phyloP scores from a whole-genome alignment of 2,329 filamentous ascomycete genomes.

The Mycosphaerelloides madeirae region DNA sequence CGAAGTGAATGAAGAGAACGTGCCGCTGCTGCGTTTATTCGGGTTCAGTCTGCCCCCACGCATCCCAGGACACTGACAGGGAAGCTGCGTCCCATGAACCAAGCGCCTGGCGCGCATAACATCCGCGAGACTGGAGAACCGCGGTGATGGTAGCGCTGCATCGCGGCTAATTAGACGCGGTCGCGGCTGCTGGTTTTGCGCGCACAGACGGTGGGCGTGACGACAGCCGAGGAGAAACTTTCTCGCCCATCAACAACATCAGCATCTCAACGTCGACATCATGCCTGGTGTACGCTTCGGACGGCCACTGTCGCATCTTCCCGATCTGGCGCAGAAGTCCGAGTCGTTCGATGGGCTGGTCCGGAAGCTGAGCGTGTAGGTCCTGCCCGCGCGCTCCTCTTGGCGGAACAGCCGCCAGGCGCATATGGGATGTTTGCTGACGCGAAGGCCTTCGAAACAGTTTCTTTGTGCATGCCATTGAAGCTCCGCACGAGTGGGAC shows the following conservation, averaged over 20 bases:
- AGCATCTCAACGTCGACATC: not conserved
- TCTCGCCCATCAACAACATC: not conserved
- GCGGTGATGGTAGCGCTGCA: too few relatives aligned
- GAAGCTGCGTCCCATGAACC: too few relatives aligned
- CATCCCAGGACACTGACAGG: too few relatives aligned
- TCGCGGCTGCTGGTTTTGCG: too few relatives aligned
- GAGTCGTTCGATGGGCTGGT: conserved; percentile 62
- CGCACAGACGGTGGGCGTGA: too few relatives aligned
- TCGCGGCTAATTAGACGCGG: too few relatives aligned
- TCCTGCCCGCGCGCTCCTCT: not conserved
- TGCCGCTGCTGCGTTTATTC: too few relatives aligned
- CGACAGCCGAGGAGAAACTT: too few relatives aligned
- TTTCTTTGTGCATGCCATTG: conserved; percentile 59
- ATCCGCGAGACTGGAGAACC: too few relatives aligned
- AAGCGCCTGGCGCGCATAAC: too few relatives aligned
- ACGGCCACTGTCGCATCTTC: conserved; percentile 8
- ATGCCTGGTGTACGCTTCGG: conserved; percentile 7
- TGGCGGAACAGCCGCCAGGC: not conserved
- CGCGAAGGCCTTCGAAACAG: conserved; percentile 34
- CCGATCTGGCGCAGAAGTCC: conserved; percentile 46
- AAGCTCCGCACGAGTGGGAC: conserved; percentile 65
- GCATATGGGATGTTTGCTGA: conserved; percentile 6
- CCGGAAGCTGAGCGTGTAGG: conserved; percentile 61
- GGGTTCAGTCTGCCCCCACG: too few relatives aligned
- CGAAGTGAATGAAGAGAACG: too few relatives aligned